Evolutionary conservation across 1,284 basidiomycete species (phyloP), one percentile per base, ranked within the genome.

Genomic region (Moesziomyces antarcticus): DNA sequence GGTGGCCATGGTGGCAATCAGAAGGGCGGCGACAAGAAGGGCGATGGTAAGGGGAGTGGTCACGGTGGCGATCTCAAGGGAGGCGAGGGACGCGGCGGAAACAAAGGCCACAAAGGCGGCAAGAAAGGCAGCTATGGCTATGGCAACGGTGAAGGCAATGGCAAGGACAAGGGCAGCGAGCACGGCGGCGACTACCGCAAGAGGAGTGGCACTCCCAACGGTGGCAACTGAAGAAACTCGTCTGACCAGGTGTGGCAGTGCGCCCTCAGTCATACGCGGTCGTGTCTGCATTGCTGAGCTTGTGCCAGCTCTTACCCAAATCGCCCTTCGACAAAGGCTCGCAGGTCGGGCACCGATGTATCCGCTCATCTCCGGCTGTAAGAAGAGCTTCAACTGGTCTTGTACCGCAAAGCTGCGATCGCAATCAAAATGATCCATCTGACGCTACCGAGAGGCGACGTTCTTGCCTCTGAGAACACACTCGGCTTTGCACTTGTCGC

Each of bases 21-120:
- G 51, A 49, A 64, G 55, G 46, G 22, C 14, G 55, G 25, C 13
- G 10, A 25, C 21, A 52, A 44, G 46, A 35, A 14, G 59, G 47
- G 22, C 43, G 54, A 25, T 47, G 43, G 37, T 14, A 42, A 55
- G 44, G 33, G 33, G 27, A 30, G 43, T 21, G 25, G 24, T 5
- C 18, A 43, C 14, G 33, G 25, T 8, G 46, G 37, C 22, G n/a
- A 53, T 18, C 41, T 37, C 33, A 47, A 45, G 40, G 22, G 45
- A 47, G 45, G 42, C 30, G 50, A 66, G 47, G 41, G 24, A 11
- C 21, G 22, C n/a, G 50, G 22, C 6, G 24, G 22, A 30, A 35
- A 48, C 37, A 42, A 42, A 21, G 30, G 22, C 10, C 11, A 30
- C 30, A 30, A 30, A 30, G 48, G 54, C 14, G 45, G 48, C 35